Percentiles rank a stretch among this genome's conserved stretches.
phyloP scores from a whole-genome alignment of 768 basidiomycete genomes.

The Lactarius quietus region DNA sequence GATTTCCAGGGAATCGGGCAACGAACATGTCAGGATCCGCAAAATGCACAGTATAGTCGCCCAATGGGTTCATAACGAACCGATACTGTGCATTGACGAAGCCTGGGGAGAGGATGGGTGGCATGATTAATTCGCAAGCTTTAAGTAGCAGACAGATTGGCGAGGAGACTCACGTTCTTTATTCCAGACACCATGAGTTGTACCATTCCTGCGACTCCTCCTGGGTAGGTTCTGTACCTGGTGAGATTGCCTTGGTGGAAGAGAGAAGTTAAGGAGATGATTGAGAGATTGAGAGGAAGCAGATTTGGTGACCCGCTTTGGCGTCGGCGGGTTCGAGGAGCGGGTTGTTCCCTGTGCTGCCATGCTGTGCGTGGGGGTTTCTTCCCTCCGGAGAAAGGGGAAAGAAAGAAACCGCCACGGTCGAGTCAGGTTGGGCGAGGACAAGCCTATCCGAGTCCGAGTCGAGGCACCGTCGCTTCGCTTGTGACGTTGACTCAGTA shows the following conservation, averaged over 20 bases:
- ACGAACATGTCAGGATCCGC: constrained; percentile 95
- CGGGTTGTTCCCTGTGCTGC: constrained; percentile 30
- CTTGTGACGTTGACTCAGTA: constrained; percentile 30
- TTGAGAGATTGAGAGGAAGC: constrained; percentile 63
- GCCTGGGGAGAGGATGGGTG: constrained; percentile 45
- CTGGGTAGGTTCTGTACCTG: constrained; percentile 57
- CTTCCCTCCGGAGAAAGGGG: constrained; percentile 48
- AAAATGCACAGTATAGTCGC: constrained; percentile 93
- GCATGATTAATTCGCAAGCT: constrained; percentile 17
- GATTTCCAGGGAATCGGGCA: constrained; percentile 33
- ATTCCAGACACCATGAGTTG: constrained; percentile 70
- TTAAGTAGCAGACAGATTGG: background rate
- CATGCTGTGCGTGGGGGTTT: constrained; percentile 32
- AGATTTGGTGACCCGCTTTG: constrained; percentile 67
- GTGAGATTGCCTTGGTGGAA: constrained; percentile 80
- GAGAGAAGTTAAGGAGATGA: constrained; percentile 90
- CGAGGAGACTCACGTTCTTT: constrained; percentile 77
- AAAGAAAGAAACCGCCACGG: constrained; percentile 34
- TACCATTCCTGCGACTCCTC: constrained; percentile 68
- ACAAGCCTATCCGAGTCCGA: constrained; percentile 12
- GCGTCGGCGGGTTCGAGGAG: constrained; percentile 35
- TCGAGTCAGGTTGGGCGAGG: constrained; percentile 20
- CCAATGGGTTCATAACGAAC: constrained; percentile 90
- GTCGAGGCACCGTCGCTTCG: background rate
- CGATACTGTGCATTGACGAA: constrained; percentile 97